Percentiles rank a stretch among this genome's conserved stretches.
These are phyloP conservation scores for Ogataea sp. DNA, from an alignment of 805 yeast species.

Conservation along the genomic window DNA sequence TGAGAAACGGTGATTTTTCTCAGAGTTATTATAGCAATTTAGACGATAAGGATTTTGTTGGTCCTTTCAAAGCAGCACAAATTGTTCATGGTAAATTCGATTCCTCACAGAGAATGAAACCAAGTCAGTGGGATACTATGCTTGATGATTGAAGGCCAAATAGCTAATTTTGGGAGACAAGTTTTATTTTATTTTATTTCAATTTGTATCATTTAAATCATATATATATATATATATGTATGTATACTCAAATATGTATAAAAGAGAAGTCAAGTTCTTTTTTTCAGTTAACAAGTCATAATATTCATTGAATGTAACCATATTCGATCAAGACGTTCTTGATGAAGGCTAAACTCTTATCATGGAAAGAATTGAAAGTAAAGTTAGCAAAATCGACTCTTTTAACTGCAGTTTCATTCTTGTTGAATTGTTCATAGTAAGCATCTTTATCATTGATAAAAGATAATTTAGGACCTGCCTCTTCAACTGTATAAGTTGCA, in stretches of 20 bases:
- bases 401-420: constrained; percentile 10
- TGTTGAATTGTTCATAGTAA: constrained; percentile 8
- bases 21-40: neutral
- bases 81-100: constrained; percentile 10
- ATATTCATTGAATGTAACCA: constrained; percentile 1
- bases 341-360: constrained; percentile 8
- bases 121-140: constrained; percentile 15
- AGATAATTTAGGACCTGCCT: constrained; percentile 15
- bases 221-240: neutral
- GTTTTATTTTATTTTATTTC: too few species aligned
- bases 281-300: neutral
- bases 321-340: constrained; percentile 9
- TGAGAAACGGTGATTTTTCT: constrained; percentile 13
- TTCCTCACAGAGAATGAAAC: constrained; percentile 9
- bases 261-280: too few species aligned
- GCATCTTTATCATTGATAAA: constrained; percentile 13
- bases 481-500: constrained; percentile 10
- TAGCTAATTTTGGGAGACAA: too few species aligned
- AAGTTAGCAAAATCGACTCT: constrained; percentile 13
- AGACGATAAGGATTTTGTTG: constrained; percentile 1
- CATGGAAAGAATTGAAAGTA: constrained; percentile 10
- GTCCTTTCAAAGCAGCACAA: constrained; percentile 17
- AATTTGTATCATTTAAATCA: too few species aligned
- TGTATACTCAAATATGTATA: too few species aligned
- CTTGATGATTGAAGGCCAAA: neutral